Evolutionary conservation across 2,329 filamentous ascomycete species (phyloP).

Genomic region (Thelonectria rubi): DNA sequence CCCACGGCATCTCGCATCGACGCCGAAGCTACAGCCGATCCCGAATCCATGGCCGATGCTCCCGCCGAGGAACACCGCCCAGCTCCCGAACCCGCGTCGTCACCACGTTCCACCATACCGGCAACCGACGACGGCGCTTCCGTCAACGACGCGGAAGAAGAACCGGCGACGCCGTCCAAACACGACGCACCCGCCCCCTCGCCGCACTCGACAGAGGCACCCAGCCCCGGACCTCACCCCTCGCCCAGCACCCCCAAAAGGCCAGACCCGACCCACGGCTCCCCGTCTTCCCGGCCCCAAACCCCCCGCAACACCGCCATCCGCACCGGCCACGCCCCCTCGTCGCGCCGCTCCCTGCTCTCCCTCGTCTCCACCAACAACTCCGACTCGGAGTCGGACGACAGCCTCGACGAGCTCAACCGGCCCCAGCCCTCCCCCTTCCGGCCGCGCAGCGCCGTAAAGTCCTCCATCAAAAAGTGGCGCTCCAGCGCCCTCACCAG

Average conservation of each 20-base stretch:
- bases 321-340: slow-evolving; percentile 41
- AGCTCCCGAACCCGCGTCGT: neutral
- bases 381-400: slow-evolving; percentile 53
- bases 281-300: slow-evolving; percentile 39
- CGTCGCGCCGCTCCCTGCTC: slow-evolving; percentile 50
- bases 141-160: neutral
- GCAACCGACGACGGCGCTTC: neutral
- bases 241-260: slow-evolving; percentile 5
- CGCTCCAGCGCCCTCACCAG: slow-evolving; percentile 44
- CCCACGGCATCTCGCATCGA: neutral
- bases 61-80: neutral
- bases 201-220: slow-evolving; percentile 23
- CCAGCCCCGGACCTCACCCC: neutral
- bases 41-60: neutral
- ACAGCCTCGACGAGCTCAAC: slow-evolving; percentile 49
- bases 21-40: neutral
- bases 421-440: slow-evolving; percentile 29
- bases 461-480: slow-evolving; percentile 40
- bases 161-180: neutral
- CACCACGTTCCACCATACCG: slow-evolving; percentile 1
- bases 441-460: slow-evolving; percentile 24
- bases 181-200: neutral
- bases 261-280: slow-evolving; percentile 16
- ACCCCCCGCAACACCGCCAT: slow-evolving; percentile 40
- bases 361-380: slow-evolving; percentile 55